Base-by-base conservation (phyloP, 2,329 filamentous ascomycete genomes). In the Fusarium secorum region DNA sequence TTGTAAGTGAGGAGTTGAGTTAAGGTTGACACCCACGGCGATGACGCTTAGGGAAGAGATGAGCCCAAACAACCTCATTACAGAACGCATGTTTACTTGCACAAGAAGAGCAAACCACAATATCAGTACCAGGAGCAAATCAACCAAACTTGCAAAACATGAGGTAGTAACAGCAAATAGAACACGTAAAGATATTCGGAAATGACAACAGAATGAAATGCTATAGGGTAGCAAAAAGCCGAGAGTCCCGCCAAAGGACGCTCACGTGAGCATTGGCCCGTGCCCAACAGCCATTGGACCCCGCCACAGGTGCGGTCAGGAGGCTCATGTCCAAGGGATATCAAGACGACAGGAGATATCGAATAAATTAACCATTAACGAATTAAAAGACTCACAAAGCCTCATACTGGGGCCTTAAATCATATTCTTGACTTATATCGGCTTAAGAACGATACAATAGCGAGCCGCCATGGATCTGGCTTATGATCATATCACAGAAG, bases 401-500 rank as follows among this genome's bases (percentile, higher is more conserved):
- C 32, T 49, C 4, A 9, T 13, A 30, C 18, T 22, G 30, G 15
- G 17, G 17, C 10, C 3, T 30, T 20, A 22, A 32, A 18, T 7
- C 9, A 67, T 41, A 68, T 56, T 20, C 10, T 68, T 42, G 33
- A 53, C 20, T n/a, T 24, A 51, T 15, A 68, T 30, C 42, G 28
- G 44, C 56, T 30, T 41, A 30, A 60, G 22, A 52, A 14, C 48
- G 60, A 55, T 42, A 45, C 49, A 53, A 32, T 48, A 35, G 30
- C 49, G 55, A 53, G 52, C 48, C 68, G 57, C 71, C 72, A 98
- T 99, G 96, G 96, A 99, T 88, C 87, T 97, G 78, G 95, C 95
- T 46, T 99, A 98, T 87, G 96, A 99, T 79, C 94, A 97, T 81
- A 97, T 98, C 77, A 91, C 94, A 79, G 94, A 97, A 84, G 91